Conservation (phyloP, 2,329 filamentous ascomycete genomes). For the Lasiodiplodia hormozganensis region DNA sequence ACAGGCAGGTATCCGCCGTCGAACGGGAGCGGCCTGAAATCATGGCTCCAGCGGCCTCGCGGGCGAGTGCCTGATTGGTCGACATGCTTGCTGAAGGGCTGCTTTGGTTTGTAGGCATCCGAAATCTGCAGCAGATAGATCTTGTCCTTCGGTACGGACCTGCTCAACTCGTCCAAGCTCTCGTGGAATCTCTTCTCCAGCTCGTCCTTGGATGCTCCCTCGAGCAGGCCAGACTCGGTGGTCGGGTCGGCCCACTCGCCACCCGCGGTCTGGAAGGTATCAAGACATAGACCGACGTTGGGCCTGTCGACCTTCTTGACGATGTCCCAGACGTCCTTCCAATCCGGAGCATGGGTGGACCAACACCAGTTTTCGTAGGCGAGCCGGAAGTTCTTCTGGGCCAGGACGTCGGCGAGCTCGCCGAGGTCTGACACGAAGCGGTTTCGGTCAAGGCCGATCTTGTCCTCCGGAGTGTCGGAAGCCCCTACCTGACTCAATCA, state of each 20-base stretch:
- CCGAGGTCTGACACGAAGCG: constrained; percentile 67
- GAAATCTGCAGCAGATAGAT: constrained; percentile 78
- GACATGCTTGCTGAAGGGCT: constrained; percentile 59
- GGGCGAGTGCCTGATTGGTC: constrained; percentile 64
- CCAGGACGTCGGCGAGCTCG: constrained; percentile 68
- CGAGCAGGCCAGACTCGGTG: constrained; percentile 65
- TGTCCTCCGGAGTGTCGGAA: constrained; percentile 64
- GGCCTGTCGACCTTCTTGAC: constrained; percentile 66
- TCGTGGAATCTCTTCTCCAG: constrained; percentile 59
- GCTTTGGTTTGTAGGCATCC: constrained; percentile 71
- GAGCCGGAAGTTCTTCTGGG: constrained; percentile 63
- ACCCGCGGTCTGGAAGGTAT: constrained; percentile 78
- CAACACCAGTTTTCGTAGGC: constrained; percentile 87
- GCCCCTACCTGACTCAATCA: constrained; percentile 59
- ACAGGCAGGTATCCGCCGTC: constrained; percentile 75
- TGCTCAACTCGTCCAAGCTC: constrained; percentile 64
- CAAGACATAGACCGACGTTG: constrained; percentile 77
- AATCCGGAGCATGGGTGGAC: constrained; percentile 72
- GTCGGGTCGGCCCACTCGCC: constrained; percentile 77
- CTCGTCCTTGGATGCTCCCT: constrained; percentile 54
- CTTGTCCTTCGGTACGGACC: constrained; percentile 69
- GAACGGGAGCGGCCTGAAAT: constrained; percentile 72
- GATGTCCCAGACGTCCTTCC: constrained; percentile 74
- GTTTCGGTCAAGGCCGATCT: constrained; percentile 59
- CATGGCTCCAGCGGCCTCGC: constrained; percentile 73